Evolutionary conservation across 2,329 filamentous ascomycete species (phyloP), one percentile per base, ranked within the genome.

Genomic region (Hypoxylon sp.): DNA sequence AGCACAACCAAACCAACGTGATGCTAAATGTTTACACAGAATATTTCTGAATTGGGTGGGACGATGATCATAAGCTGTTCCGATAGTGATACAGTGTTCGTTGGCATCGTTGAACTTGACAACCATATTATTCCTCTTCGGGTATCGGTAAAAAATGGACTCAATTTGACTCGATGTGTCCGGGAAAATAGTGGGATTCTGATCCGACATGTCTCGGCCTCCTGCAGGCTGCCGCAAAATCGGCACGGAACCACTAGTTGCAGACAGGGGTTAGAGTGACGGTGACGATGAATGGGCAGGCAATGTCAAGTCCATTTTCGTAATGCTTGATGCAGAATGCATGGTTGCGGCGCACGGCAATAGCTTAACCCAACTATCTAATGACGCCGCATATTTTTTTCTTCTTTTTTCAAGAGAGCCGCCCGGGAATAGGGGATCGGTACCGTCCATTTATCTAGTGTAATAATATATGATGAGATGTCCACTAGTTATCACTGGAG

Each of bases 141-240:
- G 47, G 17, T 10, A 44, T 60, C 35, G 47, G 39, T 48, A 54
- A 33, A 35, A 52, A 53, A 52, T 10, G 17, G 39, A 29, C 29
- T 31, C 29, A 53, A 29, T 29, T 53, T 53, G 35, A 66, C 58
- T 65, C 33, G 50, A 59, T 26, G n/a, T 31, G 22, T 33, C 54
- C 59, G 64, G 61, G 47, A 57, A 61, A 66, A 67, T 65, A 63
- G 59, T 63, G 59, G 68, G 54, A 66, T 70, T 62, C 22, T 63
- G 59, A 67, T 65, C 68, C 68, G 68, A 67, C 35, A 62, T 65
- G 61, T 70, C 52, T 70, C 68, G 68, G 68, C 39, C 65, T 19
- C 44, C 61, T 70, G 65, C 64, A 70, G 50, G 53, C 57, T 59
- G 52, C 48, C 61, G 57, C 59, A 57, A 44, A 65, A 13, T 63